Conservation (phyloP, 257 asterid species). For the Apocynum venetum region DNA sequence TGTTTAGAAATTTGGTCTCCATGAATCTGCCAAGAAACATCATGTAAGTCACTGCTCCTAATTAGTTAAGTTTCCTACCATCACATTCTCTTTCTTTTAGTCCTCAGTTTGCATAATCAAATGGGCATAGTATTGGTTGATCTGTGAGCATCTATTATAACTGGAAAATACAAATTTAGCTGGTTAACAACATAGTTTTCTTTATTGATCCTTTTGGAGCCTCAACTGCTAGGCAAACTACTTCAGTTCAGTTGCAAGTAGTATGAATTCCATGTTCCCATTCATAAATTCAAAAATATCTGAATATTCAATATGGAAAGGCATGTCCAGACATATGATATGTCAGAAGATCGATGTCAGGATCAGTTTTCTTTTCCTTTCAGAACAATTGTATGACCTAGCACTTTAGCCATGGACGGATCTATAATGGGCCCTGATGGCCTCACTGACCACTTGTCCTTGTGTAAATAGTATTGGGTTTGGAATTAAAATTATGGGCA, state of each 20-base stretch:
- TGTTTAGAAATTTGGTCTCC: slow-evolving; percentile 85
- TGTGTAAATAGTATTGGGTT: not conserved
- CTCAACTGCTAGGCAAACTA: not conserved
- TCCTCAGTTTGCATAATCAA: not conserved
- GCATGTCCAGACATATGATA: not conserved
- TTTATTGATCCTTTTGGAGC: not conserved
- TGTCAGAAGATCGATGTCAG: not conserved
- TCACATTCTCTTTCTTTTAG: not conserved
- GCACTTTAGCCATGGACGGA: not conserved
- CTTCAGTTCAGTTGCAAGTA: not conserved
- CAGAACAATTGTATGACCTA: not conserved
- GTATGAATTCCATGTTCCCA: not conserved
- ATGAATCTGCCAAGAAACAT: slow-evolving; percentile 98
- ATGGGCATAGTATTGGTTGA: not conserved
- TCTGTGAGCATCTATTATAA: not conserved
- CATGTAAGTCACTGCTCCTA: slow-evolving; percentile 63
- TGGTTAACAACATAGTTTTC: not conserved
- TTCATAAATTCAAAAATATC: not conserved
- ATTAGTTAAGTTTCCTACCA: slow-evolving; percentile 2
- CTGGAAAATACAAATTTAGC: not conserved
- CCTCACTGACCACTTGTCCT: not conserved
- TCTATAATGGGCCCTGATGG: not conserved
- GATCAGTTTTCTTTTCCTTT: not conserved
- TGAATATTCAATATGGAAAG: not conserved
- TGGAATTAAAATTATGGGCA: not conserved